These are phyloP conservation scores for Nigrospora osmanthi DNA, from an alignment of 2,329 filamentous ascomycete genomes.

Conservation along the genomic window DNA sequence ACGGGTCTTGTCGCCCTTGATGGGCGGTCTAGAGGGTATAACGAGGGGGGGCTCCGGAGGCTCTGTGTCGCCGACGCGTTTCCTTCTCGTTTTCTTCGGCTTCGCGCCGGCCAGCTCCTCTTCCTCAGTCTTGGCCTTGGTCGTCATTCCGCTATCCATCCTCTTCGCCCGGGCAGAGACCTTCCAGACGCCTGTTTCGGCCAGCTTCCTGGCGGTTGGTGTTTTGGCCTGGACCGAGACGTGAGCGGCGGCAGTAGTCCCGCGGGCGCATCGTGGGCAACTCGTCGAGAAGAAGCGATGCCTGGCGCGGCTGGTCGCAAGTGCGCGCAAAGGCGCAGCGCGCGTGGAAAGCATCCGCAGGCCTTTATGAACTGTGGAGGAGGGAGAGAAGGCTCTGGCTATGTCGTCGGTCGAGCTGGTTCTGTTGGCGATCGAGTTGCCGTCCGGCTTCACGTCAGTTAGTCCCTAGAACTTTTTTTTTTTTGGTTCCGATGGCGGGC, in stretches of 20 bases:
- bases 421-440: no score
- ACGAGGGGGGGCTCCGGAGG: neutral
- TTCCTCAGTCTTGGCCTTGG: neutral
- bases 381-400: no score
- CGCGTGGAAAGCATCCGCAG: slow-evolving; percentile 4
- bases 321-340: neutral
- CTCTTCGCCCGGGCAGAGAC: neutral
- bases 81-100: neutral
- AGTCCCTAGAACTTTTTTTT: no score
- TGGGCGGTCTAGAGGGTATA: neutral
- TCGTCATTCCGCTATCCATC: neutral
- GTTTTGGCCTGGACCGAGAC: slow-evolving; percentile 3
- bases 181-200: slow-evolving; percentile 9
- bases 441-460: no score
- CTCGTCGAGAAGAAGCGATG: neutral
- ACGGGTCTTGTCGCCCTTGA: slow-evolving; percentile 27
- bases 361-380: neutral
- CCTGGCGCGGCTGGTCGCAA: neutral
- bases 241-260: neutral
- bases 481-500: no score
- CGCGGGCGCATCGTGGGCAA: neutral
- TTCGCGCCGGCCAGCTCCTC: neutral
- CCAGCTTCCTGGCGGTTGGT: slow-evolving; percentile 10
- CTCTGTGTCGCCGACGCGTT: neutral
- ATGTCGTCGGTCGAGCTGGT: no score